Conservation (phyloP, 2,329 filamentous ascomycete genomes). For the Epichloe hybrida region DNA sequence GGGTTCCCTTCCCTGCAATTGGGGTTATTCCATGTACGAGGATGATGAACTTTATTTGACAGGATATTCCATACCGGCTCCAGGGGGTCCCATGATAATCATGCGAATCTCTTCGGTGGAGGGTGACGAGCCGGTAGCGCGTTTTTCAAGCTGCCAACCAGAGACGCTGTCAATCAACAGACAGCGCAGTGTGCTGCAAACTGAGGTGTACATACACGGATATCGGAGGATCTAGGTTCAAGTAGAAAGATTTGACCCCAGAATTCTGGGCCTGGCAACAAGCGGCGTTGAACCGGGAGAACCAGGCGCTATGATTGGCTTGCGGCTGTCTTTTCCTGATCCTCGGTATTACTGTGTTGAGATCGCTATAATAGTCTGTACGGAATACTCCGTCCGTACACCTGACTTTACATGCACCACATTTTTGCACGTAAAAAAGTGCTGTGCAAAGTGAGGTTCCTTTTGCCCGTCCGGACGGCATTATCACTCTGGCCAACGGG, state of each 20-base stretch:
- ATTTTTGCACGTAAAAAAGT: too few relatives aligned
- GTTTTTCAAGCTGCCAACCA: constrained; percentile 58
- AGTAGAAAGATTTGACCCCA: background rate
- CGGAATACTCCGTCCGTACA: background rate
- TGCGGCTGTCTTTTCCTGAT: background rate
- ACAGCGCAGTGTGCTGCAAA: too few relatives aligned
- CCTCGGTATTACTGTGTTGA: background rate
- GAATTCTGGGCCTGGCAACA: background rate
- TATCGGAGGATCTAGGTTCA: background rate
- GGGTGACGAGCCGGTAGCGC: constrained; percentile 41
- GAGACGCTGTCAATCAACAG: too few relatives aligned
- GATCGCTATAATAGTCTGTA: background rate
- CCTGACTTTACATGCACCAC: background rate
- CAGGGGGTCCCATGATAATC: constrained; percentile 97
- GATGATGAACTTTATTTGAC: background rate
- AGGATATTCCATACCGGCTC: constrained; percentile 58
- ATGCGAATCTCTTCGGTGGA: constrained; percentile 67
- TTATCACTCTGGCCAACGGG: too few relatives aligned
- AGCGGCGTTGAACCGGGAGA: background rate
- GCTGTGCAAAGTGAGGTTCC: too few relatives aligned
- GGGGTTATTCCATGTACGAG: constrained; percentile 2
- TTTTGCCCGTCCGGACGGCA: too few relatives aligned
- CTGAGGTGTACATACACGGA: background rate
- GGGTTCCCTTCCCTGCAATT: constrained; percentile 82
- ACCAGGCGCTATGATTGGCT: constrained; percentile 4